Base-by-base conservation (phyloP, 257 asterid species). In the Solanum chaucha region DNA sequence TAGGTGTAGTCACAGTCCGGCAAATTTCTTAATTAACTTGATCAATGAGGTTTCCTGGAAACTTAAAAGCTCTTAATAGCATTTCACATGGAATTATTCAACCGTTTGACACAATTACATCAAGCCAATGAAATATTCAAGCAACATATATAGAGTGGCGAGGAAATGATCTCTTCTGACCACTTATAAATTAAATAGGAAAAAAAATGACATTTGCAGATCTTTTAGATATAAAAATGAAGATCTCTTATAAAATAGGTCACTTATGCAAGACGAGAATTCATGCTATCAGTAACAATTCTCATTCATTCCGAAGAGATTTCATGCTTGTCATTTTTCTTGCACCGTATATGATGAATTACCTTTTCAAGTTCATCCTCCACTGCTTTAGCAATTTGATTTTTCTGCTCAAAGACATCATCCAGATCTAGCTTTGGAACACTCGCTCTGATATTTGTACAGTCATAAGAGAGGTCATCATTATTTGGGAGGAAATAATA, bases 331-430 rank as follows among this genome's bases (percentile, higher is more conserved):
- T 11, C n/a, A 36, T 68, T 24, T 32, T 32, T 32, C 34, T 32
- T 30, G 30, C 30, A 28, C 30, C 30, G 30, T 28, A 28, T 28
- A 28, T 28, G 30, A 28, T 28, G 30, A 28, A 28, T 28, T 28
- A 28, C 30, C 30, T 95, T 95, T 87, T 92, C 98, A 74, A 95
- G 98, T 91, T 94, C 98, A 22, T 89, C 87, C 87, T 92, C 98
- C 75, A 95, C 98, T 55, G 94, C 93, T 88, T 90, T 95, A 87
- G 98, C 98, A 68, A 95, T 90, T 4, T 94, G 95, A 64, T 92
- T 92, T 90, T 95, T 95, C 91, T 95, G 98, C 92, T 93, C 95
- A 74, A 95, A 95, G 83, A 88, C 90, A 71, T 94, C 90, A 90
- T 94, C 98, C 86, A 95, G 87, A 77, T 87, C 90, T 89, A 95